A percentile compares a stretch with the other conserved stretches of the same genome.
phyloP scores from a whole-genome alignment of 2,329 filamentous ascomycete genomes.

The Coniochaeta prunicola region DNA sequence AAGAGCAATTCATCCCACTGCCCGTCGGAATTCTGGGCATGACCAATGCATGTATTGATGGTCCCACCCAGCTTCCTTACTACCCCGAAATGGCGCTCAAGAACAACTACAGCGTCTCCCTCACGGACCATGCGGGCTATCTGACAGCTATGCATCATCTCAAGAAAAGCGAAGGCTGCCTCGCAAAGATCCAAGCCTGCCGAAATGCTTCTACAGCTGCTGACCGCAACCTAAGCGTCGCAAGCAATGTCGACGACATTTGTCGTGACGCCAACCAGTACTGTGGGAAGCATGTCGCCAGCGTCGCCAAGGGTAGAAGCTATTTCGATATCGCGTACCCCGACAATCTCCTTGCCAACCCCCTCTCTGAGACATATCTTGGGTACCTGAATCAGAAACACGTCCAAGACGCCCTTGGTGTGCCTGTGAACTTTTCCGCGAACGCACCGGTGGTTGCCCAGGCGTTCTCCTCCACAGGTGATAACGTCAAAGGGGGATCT shows the following conservation, averaged over 20 bases:
- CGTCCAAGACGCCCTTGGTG: conserved; percentile 48
- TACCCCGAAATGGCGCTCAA: conserved; percentile 36
- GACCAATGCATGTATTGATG: conserved; percentile 49
- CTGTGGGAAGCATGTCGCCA: too few species aligned
- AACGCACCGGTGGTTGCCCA: conserved; percentile 16
- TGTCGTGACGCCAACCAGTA: too few species aligned
- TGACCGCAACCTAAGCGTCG: too few species aligned
- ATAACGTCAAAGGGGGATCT: conserved; percentile 33
- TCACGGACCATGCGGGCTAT: neutral
- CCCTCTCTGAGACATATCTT: conserved; percentile 39
- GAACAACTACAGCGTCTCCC: conserved; percentile 24
- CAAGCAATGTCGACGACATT: too few species aligned
- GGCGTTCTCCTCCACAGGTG: conserved; percentile 21
- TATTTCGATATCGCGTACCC: conserved; percentile 48
- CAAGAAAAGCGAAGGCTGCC: neutral
- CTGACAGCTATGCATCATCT: too few species aligned
- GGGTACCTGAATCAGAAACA: conserved; percentile 46
- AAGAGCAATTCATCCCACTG: conserved; percentile 24
- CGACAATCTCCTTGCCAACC: conserved; percentile 37
- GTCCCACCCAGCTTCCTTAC: conserved; percentile 29
- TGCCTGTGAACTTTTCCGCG: conserved; percentile 48
- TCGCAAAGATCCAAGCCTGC: conserved; percentile 15
- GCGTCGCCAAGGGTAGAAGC: conserved; percentile 21
- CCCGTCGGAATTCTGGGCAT: conserved; percentile 44
- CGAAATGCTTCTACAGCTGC: too few species aligned